Conservation (phyloP, 169 alveolate genomes). For the Perkinsus chesapeaki region DNA sequence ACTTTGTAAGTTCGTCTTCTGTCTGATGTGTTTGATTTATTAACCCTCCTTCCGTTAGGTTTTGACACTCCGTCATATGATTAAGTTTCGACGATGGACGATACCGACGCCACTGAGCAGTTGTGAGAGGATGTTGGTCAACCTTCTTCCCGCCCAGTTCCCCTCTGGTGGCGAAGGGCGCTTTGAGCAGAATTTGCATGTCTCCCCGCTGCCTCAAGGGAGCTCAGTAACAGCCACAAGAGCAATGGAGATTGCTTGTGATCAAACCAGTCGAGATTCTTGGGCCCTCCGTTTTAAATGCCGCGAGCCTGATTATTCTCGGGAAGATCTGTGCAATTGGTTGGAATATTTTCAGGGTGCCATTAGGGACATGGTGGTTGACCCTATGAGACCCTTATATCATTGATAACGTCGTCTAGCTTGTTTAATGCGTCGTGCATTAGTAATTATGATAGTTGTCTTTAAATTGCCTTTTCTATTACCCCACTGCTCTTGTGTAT, state of each 20-base stretch:
- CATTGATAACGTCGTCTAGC: neutral
- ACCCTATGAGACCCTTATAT: neutral
- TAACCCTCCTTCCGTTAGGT: neutral
- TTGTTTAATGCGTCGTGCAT: neutral
- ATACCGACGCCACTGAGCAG: neutral
- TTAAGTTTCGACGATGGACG: neutral
- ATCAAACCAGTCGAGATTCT: neutral
- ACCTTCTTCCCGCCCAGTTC: neutral
- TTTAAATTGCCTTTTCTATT: neutral
- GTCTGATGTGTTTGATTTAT: neutral
- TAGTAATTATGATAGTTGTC: neutral
- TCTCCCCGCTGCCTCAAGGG: neutral
- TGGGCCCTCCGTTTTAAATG: neutral
- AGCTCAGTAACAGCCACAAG: neutral
- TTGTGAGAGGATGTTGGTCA: neutral
- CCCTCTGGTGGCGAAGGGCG: neutral
- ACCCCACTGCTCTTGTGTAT: neutral
- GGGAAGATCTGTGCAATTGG: neutral
- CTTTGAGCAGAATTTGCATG: neutral
- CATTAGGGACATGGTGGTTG: neutral
- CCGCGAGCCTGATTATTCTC: neutral
- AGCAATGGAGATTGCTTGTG: neutral
- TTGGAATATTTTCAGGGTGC: neutral
- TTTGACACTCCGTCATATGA: neutral
- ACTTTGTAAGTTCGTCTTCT: neutral